phyloP scores from a whole-genome alignment of 352 stramenopile genomes.

The Phytophthora palmivora region DNA sequence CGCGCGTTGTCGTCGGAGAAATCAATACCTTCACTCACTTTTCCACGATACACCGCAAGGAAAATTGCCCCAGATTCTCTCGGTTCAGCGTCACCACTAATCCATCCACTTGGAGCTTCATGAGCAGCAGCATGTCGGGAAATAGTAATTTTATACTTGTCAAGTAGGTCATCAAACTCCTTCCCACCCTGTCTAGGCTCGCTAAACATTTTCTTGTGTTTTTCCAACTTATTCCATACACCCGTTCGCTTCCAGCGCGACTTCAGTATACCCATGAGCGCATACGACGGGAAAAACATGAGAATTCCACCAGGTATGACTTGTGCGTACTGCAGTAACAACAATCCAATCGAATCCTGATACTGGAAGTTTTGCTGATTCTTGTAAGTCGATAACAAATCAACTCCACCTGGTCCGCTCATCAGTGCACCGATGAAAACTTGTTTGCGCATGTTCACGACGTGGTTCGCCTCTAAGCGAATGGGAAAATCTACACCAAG shows the following conservation, averaged over 20 bases:
- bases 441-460: constrained; percentile 85
- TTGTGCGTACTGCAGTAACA: constrained; percentile 67
- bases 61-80: constrained; percentile 91
- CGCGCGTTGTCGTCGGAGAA: constrained; percentile 97
- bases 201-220: constrained; percentile 64
- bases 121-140: constrained; percentile 25
- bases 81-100: constrained; percentile 1
- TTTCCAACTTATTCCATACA: constrained; percentile 56
- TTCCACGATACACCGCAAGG: constrained; percentile 97
- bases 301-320: constrained; percentile 76
- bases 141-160: constrained; percentile 73
- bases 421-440: constrained; percentile 77
- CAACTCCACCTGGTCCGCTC: constrained; percentile 62
- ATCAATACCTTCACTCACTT: constrained; percentile 98
- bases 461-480: constrained; percentile 82
- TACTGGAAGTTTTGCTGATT: constrained; percentile 85
- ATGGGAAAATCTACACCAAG: constrained; percentile 84
- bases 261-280: constrained; percentile 67
- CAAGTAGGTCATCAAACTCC: constrained; percentile 77
- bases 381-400: constrained; percentile 75
- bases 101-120: constrained; percentile 23
- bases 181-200: constrained; percentile 76
- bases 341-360: constrained; percentile 76
- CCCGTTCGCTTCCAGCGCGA: constrained; percentile 67
- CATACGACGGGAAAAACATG: constrained; percentile 88